Conservation (phyloP, 1,284 basidiomycete genomes). For the Sanguinoderma infundibulare region DNA sequence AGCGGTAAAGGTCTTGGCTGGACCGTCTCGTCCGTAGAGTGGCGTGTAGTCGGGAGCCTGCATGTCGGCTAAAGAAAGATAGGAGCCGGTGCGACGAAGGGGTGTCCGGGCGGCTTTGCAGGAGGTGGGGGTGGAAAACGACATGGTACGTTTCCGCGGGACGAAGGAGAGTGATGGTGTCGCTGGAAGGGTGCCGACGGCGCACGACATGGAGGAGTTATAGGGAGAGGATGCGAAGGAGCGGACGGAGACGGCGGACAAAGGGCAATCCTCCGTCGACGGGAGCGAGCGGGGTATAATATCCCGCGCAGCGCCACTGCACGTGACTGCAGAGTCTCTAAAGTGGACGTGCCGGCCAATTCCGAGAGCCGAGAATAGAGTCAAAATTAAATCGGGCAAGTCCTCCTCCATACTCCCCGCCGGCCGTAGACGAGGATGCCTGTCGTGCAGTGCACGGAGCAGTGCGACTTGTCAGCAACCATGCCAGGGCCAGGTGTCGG, state of each 20-base stretch:
- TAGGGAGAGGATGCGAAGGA: constrained; percentile 20
- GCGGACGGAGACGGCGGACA: constrained; percentile 30
- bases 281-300: constrained; percentile 27
- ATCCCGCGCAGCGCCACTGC: constrained; percentile 15
- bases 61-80: constrained; percentile 36
- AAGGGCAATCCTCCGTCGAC: constrained; percentile 24
- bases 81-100: constrained; percentile 38
- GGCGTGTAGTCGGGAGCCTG: constrained; percentile 27
- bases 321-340: constrained; percentile 23
- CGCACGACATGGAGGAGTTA: constrained; percentile 31
- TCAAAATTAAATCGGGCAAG: constrained; percentile 14
- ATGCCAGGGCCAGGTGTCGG: background rate
- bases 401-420: constrained; percentile 23
- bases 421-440: background rate
- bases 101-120: constrained; percentile 32
- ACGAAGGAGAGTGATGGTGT: constrained; percentile 7
- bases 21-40: constrained; percentile 27
- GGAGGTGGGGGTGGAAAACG: constrained; percentile 35
- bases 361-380: constrained; percentile 12
- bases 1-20: constrained; percentile 22
- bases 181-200: constrained; percentile 12
- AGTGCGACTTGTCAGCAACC: constrained; percentile 1
- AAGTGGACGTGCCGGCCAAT: constrained; percentile 12
- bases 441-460: constrained; percentile 3
- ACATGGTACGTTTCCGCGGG: constrained; percentile 40